These are phyloP conservation scores for Phyllosticta capitalensis DNA, from an alignment of 2,329 filamentous ascomycete species.

Conservation along the genomic window DNA sequence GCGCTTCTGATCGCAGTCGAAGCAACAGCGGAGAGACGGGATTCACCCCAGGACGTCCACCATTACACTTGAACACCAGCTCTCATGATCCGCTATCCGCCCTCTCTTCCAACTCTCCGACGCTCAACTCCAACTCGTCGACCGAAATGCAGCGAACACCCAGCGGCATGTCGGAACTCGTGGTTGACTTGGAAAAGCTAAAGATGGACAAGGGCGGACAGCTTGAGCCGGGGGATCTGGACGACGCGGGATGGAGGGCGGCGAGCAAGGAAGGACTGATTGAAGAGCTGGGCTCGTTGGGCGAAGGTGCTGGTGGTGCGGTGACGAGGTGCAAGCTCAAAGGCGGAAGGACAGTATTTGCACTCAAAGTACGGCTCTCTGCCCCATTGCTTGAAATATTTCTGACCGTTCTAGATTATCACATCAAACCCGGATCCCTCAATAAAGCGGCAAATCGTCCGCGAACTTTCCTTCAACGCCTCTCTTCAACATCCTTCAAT, in stretches of 20 bases:
- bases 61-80: slow-evolving; percentile 1
- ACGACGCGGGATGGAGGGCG: slow-evolving; percentile 91
- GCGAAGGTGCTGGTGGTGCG: slow-evolving; percentile 90
- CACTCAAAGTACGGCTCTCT: slow-evolving; percentile 64
- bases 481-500: slow-evolving; percentile 85
- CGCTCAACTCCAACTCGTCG: slow-evolving; percentile 68
- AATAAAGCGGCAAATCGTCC: slow-evolving; percentile 95
- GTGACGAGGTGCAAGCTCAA: slow-evolving; percentile 86
- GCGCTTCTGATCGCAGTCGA: slow-evolving; percentile 74
- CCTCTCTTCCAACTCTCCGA: slow-evolving; percentile 4
- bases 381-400: background rate
- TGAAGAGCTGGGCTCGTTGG: slow-evolving; percentile 76
- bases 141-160: slow-evolving; percentile 76
- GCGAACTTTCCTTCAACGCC: slow-evolving; percentile 93
- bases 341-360: slow-evolving; percentile 89
- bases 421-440: slow-evolving; percentile 96
- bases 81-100: slow-evolving; percentile 8
- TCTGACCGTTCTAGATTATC: slow-evolving; percentile 58
- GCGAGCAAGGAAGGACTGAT: slow-evolving; percentile 85
- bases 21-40: slow-evolving; percentile 70
- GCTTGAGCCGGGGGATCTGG: slow-evolving; percentile 85
- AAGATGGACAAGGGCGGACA: slow-evolving; percentile 73
- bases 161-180: slow-evolving; percentile 51
- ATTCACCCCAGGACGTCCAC: slow-evolving; percentile 47
- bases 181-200: slow-evolving; percentile 71